These are phyloP conservation scores for Paramecium sonneborni DNA, from an alignment of 73 alveolate genomes.

Conservation along the genomic window DNA sequence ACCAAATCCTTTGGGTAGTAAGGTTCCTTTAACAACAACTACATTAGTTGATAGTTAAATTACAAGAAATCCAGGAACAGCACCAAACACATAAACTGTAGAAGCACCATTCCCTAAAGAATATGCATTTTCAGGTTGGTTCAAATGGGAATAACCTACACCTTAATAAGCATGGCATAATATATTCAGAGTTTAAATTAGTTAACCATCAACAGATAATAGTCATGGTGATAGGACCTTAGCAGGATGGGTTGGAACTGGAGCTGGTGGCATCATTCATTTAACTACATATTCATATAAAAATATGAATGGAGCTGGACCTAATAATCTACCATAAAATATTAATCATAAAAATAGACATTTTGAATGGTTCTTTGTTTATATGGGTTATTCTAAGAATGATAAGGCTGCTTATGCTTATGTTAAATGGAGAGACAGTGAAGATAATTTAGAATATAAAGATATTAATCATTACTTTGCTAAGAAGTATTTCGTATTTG, in stretches of 20 bases:
- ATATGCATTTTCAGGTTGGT: constrained; percentile 49
- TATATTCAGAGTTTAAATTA: constrained; percentile 26
- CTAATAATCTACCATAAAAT: neutral
- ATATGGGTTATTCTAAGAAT: constrained; percentile 37
- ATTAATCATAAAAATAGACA: constrained; percentile 52
- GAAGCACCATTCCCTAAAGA: constrained; percentile 42
- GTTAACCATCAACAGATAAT: constrained; percentile 42
- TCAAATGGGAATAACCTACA: constrained; percentile 37
- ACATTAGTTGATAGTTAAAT: neutral
- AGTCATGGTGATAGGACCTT: constrained; percentile 40
- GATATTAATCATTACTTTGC: constrained; percentile 26
- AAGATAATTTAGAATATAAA: neutral
- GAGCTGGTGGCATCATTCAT: constrained; percentile 41
- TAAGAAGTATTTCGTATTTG: neutral
- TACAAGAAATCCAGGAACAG: constrained; percentile 11
- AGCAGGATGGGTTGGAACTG: constrained; percentile 39
- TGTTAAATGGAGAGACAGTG: constrained; percentile 15
- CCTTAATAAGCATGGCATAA: constrained; percentile 39
- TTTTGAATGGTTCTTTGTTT: constrained; percentile 33
- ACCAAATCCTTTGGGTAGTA: neutral
- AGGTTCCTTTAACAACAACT: neutral
- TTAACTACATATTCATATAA: constrained; percentile 52
- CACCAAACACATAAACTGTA: neutral
- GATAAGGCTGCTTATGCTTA: neutral
- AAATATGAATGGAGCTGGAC: constrained; percentile 53